phyloP scores from a whole-genome alignment of 148 eudicot genomes.

The Polygonum maritimum region DNA sequence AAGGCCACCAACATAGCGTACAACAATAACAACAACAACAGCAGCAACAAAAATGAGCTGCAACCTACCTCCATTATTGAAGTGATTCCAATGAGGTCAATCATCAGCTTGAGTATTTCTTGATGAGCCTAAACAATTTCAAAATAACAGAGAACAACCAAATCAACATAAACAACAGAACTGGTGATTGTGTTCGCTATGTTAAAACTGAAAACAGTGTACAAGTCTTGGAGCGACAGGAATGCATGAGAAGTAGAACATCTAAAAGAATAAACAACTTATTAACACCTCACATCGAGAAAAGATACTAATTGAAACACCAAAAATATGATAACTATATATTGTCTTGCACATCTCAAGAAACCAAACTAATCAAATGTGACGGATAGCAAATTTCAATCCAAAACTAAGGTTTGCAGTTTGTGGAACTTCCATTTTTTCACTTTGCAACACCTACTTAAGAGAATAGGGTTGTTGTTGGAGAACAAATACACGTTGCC shows the following conservation, averaged over 20 bases:
- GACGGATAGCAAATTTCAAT: neutral
- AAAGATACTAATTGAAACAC: neutral
- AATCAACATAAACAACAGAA: neutral
- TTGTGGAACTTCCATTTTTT: neutral
- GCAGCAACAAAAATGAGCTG: constrained; percentile 11
- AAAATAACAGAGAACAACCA: neutral
- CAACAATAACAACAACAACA: constrained; percentile 9
- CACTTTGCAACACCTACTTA: neutral
- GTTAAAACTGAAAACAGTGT: neutral
- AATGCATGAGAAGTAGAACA: neutral
- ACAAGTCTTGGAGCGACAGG: neutral
- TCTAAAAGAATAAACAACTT: neutral
- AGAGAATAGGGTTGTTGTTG: neutral
- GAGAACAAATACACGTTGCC: neutral
- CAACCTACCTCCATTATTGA: constrained; percentile 93
- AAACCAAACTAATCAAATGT: neutral
- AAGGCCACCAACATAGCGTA: neutral
- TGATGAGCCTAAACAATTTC: constrained; percentile 46
- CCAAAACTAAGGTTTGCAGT: neutral
- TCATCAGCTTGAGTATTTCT: constrained; percentile 64
- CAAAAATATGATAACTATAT: neutral
- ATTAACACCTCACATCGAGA: neutral
- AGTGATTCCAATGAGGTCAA: constrained; percentile 89
- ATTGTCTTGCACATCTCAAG: neutral
- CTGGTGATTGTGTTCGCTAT: neutral